phyloP scores from a whole-genome alignment of 2,329 filamentous ascomycete species.

The Fusarium lateritium region DNA sequence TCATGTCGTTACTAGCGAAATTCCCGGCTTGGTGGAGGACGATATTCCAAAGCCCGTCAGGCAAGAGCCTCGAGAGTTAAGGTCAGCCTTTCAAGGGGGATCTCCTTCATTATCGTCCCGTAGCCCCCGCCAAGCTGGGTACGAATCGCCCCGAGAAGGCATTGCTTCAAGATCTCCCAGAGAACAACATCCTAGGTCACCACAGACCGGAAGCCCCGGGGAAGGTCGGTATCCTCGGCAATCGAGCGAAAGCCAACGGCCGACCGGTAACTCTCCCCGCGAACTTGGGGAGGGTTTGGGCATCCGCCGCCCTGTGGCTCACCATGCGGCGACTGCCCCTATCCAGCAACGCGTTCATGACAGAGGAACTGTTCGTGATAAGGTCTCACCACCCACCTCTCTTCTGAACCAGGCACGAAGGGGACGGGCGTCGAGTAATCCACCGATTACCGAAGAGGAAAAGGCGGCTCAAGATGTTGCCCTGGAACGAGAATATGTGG shows the following conservation, averaged over 20 bases:
- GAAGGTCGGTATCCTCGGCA: constrained; percentile 55
- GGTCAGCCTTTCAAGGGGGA: constrained; percentile 53
- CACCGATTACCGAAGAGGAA: constrained; percentile 71
- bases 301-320: constrained; percentile 63
- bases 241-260: constrained; percentile 50
- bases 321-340: constrained; percentile 66
- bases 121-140: constrained; percentile 56
- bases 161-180: constrained; percentile 58
- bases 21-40: constrained; percentile 85
- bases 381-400: constrained; percentile 47
- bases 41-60: constrained; percentile 68
- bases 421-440: constrained; percentile 49
- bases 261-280: constrained; percentile 59
- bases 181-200: constrained; percentile 59
- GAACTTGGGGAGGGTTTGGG: constrained; percentile 66
- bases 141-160: constrained; percentile 54
- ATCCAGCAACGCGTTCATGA: constrained; percentile 55
- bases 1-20: constrained; percentile 78
- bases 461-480: constrained; percentile 87
- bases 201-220: constrained; percentile 60
- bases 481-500: constrained; percentile 93
- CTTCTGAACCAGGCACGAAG: constrained; percentile 55
- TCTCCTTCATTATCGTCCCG: constrained; percentile 48
- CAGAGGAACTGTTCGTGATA: constrained; percentile 44
- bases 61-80: constrained; percentile 58